These are phyloP conservation scores for Aspergillus sclerotiicarbonarius DNA, from an alignment of 495 filamentous ascomycete genomes.

Conservation along the genomic window DNA sequence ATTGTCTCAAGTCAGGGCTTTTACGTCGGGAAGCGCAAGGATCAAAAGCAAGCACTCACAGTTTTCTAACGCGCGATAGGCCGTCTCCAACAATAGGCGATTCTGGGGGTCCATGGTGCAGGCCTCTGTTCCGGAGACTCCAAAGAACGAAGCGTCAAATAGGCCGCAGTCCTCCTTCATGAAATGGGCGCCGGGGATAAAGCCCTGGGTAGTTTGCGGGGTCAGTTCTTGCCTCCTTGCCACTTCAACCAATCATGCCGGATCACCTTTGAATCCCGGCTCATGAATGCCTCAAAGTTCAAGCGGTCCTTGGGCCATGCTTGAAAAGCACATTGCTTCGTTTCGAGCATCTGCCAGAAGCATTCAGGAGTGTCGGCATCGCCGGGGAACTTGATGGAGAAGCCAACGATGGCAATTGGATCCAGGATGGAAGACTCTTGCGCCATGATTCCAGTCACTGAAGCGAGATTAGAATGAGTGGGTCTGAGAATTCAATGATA, in stretches of 20 bases:
- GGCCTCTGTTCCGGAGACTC: not conserved
- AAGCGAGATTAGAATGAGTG: too few relatives aligned
- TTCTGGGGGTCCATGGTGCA: not conserved
- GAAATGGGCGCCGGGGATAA: not conserved
- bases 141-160: not conserved
- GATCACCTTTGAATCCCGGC: not conserved
- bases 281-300: conserved; percentile 29
- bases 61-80: not conserved
- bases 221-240: too few relatives aligned
- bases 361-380: conserved; percentile 46
- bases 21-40: too few relatives aligned
- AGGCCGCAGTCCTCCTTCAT: not conserved
- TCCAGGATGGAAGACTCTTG: not conserved
- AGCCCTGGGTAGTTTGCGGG: too few relatives aligned
- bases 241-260: too few relatives aligned
- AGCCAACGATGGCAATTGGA: conserved; percentile 47
- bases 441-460: too few relatives aligned
- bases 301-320: conserved; percentile 51
- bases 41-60: not conserved
- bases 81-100: not conserved
- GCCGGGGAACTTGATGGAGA: conserved; percentile 50
- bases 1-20: too few relatives aligned
- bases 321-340: conserved; percentile 35
- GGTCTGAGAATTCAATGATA: too few relatives aligned
- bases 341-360: conserved; percentile 49